A percentile compares a stretch with the other conserved stretches of the same genome.
Evolutionary conservation across 495 filamentous ascomycete genomes (phyloP).

Genomic region (Lasiosphaeria ovina): DNA sequence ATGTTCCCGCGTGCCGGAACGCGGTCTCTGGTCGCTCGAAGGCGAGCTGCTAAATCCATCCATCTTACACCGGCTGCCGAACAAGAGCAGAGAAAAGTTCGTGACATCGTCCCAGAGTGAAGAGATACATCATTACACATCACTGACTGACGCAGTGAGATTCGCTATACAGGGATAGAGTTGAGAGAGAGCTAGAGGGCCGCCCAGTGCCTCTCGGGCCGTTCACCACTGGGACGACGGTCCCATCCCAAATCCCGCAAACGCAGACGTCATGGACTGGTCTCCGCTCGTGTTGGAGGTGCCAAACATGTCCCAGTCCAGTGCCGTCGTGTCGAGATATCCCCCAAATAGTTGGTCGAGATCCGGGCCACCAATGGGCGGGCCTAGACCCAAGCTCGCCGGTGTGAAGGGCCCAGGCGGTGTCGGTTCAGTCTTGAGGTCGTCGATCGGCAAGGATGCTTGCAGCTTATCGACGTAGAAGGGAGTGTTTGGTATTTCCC

Average conservation of each 20-base stretch:
- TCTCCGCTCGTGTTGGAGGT: constrained; percentile 10
- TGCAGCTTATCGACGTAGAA: constrained; percentile 36
- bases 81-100: not conserved
- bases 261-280: constrained; percentile 2
- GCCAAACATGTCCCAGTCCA: constrained; percentile 48
- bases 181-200: constrained; percentile 5
- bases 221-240: constrained; percentile 23
- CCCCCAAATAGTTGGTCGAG: constrained; percentile 35
- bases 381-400: not conserved
- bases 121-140: not conserved
- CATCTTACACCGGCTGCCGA: not conserved
- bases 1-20: too few relatives aligned
- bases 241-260: constrained; percentile 24
- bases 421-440: constrained; percentile 22
- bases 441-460: constrained; percentile 21
- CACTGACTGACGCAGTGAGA: constrained; percentile 2
- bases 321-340: constrained; percentile 31
- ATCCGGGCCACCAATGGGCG: constrained; percentile 3
- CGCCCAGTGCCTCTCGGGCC: not conserved
- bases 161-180: not conserved
- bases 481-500: constrained; percentile 29
- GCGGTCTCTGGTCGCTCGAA: too few relatives aligned
- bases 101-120: constrained; percentile 1
- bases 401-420: constrained; percentile 22
- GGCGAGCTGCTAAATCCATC: not conserved